Evolutionary conservation across 768 basidiomycete genomes (phyloP).

Genomic region (Phanerochaete sordida): DNA sequence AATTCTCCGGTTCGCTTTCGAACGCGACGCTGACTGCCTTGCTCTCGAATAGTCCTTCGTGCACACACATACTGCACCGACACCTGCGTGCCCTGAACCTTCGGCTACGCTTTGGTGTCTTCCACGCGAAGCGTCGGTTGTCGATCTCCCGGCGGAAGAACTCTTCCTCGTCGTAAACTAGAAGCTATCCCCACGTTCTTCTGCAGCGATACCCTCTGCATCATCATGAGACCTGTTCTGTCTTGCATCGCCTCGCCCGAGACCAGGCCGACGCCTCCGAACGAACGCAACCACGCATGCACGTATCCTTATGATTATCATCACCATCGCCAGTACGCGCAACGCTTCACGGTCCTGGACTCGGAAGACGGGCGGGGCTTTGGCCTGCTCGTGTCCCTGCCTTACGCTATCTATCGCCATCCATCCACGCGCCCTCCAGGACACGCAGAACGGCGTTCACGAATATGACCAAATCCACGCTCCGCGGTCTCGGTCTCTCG

Average conservation of each 20-base stretch:
- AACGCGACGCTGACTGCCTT: slow-evolving; percentile 1
- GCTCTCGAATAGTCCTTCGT: slow-evolving; percentile 45
- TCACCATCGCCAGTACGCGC: not conserved
- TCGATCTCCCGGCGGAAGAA: slow-evolving; percentile 14
- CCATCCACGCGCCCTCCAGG: not conserved
- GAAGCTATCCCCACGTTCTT: not conserved
- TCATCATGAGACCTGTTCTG: not conserved
- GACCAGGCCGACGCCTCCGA: not conserved
- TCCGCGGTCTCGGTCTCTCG: slow-evolving; percentile 1
- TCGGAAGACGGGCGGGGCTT: not conserved
- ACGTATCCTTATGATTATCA: slow-evolving; percentile 4
- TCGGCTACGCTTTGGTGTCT: slow-evolving; percentile 53
- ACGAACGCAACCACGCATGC: not conserved
- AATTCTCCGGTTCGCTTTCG: not conserved
- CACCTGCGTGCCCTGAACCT: slow-evolving; percentile 63
- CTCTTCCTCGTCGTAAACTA: slow-evolving; percentile 6
- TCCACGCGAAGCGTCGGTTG: slow-evolving; percentile 42
- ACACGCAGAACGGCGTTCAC: not conserved
- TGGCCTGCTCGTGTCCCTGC: not conserved
- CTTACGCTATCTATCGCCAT: slow-evolving; percentile 1
- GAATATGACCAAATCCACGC: not conserved
- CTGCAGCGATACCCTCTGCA: not conserved
- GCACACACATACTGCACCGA: slow-evolving; percentile 46
- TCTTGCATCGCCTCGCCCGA: not conserved
- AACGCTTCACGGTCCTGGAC: not conserved